A percentile compares a stretch with the other conserved stretches of the same genome.
These are phyloP conservation scores for Echites panduratus DNA, from an alignment of 257 asterid genomes.

Conservation along the genomic window DNA sequence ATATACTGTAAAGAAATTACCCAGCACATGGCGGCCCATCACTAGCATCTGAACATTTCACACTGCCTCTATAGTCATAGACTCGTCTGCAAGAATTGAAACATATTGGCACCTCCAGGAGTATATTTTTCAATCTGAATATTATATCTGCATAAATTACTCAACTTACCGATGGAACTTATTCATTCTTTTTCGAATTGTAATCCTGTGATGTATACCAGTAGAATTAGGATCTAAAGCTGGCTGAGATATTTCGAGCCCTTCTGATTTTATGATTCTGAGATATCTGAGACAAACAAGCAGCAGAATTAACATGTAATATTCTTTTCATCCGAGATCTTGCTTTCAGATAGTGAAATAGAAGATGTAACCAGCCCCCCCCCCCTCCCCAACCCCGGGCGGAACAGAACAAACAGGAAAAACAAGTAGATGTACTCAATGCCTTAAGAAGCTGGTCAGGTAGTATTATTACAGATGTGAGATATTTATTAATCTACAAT, in stretches of 20 bases:
- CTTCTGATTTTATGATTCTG: constrained; percentile 67
- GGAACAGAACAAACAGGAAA: too few relatives aligned
- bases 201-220: constrained; percentile 94
- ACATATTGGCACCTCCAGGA: constrained; percentile 11
- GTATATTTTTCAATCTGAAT: constrained; percentile 16
- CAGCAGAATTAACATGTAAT: background rate
- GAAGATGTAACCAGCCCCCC: background rate
- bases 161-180: constrained; percentile 65
- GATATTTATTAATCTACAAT: background rate
- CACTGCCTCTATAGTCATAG: constrained; percentile 69
- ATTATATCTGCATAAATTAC: constrained; percentile 14
- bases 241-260: constrained; percentile 96
- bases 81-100: constrained; percentile 60
- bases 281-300: constrained; percentile 51
- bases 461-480: background rate
- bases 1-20: constrained; percentile 22
- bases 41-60: constrained; percentile 67
- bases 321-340: background rate
- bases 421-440: too few relatives aligned
- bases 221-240: constrained; percentile 98
- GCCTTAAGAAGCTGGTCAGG: background rate
- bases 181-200: constrained; percentile 63
- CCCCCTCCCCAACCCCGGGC: too few relatives aligned
- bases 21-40: constrained; percentile 98
- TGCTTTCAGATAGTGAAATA: background rate